Evolutionary conservation across 2,329 filamentous ascomycete species (phyloP).

Genomic region (Orbilia blumenaviensis): DNA sequence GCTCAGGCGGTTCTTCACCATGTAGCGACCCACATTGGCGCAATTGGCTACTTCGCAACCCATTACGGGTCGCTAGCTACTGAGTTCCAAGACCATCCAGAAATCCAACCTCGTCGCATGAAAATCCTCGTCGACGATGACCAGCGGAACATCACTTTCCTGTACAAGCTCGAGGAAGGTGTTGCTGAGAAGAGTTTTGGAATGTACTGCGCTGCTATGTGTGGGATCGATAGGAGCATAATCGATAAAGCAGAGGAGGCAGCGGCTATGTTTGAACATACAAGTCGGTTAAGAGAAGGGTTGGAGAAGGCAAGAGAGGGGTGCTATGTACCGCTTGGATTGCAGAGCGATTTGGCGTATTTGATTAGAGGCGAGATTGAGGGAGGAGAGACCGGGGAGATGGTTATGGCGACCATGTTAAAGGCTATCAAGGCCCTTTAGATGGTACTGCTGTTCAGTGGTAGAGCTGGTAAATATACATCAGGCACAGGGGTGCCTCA

Average conservation of each 20-base stretch:
- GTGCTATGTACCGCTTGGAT: constrained; percentile 82
- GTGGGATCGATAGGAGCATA: constrained; percentile 83
- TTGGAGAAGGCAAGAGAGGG: constrained; percentile 81
- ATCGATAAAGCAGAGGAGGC: constrained; percentile 88
- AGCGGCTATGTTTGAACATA: constrained; percentile 93
- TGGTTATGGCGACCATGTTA: constrained; percentile 69
- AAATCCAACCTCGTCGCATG: constrained; percentile 88
- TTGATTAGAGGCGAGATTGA: constrained; percentile 69
- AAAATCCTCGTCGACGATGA: constrained; percentile 90
- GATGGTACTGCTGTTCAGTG: constrained; percentile 25
- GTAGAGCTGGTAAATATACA: background rate
- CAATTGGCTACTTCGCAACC: constrained; percentile 94
- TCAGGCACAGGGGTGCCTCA: background rate
- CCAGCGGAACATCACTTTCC: constrained; percentile 87
- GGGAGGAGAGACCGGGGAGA: constrained; percentile 61
- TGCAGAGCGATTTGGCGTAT: constrained; percentile 86
- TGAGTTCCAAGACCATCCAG: constrained; percentile 88
- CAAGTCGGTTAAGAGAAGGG: constrained; percentile 85
- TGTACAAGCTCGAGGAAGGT: constrained; percentile 92
- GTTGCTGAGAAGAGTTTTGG: constrained; percentile 97
- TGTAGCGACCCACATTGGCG: constrained; percentile 89
- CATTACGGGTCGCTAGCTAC: constrained; percentile 94
- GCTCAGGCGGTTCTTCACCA: constrained; percentile 98
- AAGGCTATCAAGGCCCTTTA: constrained; percentile 70
- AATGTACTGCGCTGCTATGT: constrained; percentile 99